Evolutionary conservation across 1,284 basidiomycete genomes (phyloP).

Genomic region (Mycosarcoma maydis): DNA sequence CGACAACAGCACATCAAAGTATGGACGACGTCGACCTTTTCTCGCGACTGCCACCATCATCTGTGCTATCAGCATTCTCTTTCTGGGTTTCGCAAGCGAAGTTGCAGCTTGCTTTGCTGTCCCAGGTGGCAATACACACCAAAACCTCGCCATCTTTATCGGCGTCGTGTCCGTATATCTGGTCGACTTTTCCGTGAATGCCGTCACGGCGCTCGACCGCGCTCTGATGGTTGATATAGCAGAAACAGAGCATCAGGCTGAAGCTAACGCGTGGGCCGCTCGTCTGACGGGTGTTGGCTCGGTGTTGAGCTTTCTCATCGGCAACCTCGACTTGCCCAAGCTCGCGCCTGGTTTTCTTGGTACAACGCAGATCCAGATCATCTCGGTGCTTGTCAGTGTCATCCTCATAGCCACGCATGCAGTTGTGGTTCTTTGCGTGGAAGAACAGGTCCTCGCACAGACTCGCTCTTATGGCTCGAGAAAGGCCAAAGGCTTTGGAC

Average conservation of each 20-base stretch:
- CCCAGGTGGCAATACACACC: slow-evolving; percentile 23
- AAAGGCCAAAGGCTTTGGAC: slow-evolving; percentile 4
- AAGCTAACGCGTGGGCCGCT: slow-evolving; percentile 94
- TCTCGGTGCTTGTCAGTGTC: slow-evolving; percentile 44
- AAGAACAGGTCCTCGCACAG: slow-evolving; percentile 43
- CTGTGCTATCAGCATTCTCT: slow-evolving; percentile 59
- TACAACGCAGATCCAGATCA: slow-evolving; percentile 43
- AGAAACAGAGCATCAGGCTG: slow-evolving; percentile 76
- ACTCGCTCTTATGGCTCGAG: not conserved
- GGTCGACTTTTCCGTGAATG: slow-evolving; percentile 93
- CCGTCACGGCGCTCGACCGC: slow-evolving; percentile 84
- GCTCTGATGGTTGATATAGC: slow-evolving; percentile 77
- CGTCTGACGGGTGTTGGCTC: slow-evolving; percentile 72
- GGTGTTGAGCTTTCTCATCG: slow-evolving; percentile 61
- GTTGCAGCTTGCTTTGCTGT: slow-evolving; percentile 44
- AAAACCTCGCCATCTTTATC: slow-evolving; percentile 75
- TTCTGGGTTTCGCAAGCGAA: slow-evolving; percentile 64
- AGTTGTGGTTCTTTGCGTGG: slow-evolving; percentile 30
- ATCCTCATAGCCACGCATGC: slow-evolving; percentile 54
- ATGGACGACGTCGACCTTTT: slow-evolving; percentile 67
- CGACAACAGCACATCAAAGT: slow-evolving; percentile 64
- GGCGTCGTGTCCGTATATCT: slow-evolving; percentile 86
- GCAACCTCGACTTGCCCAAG: slow-evolving; percentile 55
- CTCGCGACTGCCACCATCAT: slow-evolving; percentile 60
- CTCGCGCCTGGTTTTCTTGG: slow-evolving; percentile 29